These are phyloP conservation scores for Mortierella sp. DNA, from an alignment of 371 early-diverging fungal species.

Conservation along the genomic window DNA sequence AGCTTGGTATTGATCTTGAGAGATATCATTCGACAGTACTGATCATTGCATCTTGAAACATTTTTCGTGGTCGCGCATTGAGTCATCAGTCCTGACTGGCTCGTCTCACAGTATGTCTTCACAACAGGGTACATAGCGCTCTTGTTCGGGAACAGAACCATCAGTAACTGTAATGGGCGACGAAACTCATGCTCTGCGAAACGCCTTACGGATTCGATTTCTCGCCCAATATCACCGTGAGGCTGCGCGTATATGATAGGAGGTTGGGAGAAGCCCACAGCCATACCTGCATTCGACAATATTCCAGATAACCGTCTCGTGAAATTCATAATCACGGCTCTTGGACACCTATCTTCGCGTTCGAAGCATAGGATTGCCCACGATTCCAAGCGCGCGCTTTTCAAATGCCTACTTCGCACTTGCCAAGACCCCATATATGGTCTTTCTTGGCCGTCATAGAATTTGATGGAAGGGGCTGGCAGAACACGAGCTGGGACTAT, in stretches of 20 bases:
- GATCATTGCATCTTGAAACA: conserved; percentile 14
- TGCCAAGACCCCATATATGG: conserved; percentile 79
- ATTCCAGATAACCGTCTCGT: conserved; percentile 9
- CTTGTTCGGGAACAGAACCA: conserved; percentile 24
- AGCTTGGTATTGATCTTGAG: conserved; percentile 55
- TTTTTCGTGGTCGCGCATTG: conserved; percentile 26
- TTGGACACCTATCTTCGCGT: conserved; percentile 12
- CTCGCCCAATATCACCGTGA: conserved; percentile 11
- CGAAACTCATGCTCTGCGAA: conserved; percentile 1
- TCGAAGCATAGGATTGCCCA: conserved; percentile 75
- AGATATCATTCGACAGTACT: conserved; percentile 62
- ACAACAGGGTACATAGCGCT: conserved; percentile 21
- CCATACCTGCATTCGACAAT: conserved; percentile 14
- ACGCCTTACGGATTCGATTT: conserved; percentile 4
- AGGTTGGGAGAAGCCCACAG: conserved; percentile 6
- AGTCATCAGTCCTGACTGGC: conserved; percentile 17
- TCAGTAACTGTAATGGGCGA: conserved; percentile 15
- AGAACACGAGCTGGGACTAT: conserved; percentile 74
- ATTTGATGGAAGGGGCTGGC: conserved; percentile 71
- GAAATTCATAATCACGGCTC: conserved; percentile 6
- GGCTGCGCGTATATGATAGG: conserved; percentile 24
- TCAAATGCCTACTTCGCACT: conserved; percentile 61
- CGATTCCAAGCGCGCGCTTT: conserved; percentile 64
- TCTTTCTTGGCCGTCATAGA: conserved; percentile 61
- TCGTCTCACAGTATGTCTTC: conserved; percentile 28